Conservation (phyloP, 371 early-diverging fungal species). For the Syncephalastrum racemosum region DNA sequence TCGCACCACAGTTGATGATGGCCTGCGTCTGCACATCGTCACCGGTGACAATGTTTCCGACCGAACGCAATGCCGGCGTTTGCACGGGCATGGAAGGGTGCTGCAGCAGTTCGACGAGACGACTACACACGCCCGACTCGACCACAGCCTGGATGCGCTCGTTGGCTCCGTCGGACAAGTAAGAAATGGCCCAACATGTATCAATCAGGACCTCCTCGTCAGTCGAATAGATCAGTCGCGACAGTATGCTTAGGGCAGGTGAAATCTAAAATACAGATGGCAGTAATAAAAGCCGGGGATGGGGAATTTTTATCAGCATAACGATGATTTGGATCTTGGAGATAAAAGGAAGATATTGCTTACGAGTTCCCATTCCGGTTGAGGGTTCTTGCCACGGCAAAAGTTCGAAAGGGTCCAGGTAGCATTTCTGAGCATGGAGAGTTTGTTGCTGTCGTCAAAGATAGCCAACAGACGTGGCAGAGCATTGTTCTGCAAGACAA, state of each 20-base stretch:
- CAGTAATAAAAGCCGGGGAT: neutral
- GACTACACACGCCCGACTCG: constrained; percentile 86
- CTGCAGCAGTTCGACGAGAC: constrained; percentile 89
- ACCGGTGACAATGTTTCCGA: constrained; percentile 99
- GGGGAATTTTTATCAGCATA: neutral
- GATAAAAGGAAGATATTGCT: constrained; percentile 4
- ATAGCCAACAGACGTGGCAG: constrained; percentile 83
- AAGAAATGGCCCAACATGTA: constrained; percentile 99
- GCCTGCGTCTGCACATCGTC: constrained; percentile 97
- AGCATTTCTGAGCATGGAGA: constrained; percentile 96
- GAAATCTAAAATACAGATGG: constrained; percentile 55
- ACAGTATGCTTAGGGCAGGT: constrained; percentile 84
- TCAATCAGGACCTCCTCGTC: constrained; percentile 98
- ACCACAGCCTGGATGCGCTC: constrained; percentile 97
- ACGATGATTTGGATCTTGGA: neutral
- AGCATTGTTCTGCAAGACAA: constrained; percentile 85
- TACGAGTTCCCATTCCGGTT: constrained; percentile 88
- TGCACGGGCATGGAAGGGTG: constrained; percentile 87
- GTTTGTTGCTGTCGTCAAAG: constrained; percentile 81
- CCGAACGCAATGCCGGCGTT: constrained; percentile 97
- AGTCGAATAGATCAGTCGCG: constrained; percentile 81
- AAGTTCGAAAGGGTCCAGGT: constrained; percentile 99
- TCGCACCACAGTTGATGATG: constrained; percentile 87
- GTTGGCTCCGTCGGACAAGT: constrained; percentile 95
- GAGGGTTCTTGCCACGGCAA: constrained; percentile 98